A percentile compares a stretch with the other conserved stretches of the same genome.
These are phyloP conservation scores for Phytopythium kandeliae DNA, from an alignment of 352 stramenopile species.

Conservation along the genomic window DNA sequence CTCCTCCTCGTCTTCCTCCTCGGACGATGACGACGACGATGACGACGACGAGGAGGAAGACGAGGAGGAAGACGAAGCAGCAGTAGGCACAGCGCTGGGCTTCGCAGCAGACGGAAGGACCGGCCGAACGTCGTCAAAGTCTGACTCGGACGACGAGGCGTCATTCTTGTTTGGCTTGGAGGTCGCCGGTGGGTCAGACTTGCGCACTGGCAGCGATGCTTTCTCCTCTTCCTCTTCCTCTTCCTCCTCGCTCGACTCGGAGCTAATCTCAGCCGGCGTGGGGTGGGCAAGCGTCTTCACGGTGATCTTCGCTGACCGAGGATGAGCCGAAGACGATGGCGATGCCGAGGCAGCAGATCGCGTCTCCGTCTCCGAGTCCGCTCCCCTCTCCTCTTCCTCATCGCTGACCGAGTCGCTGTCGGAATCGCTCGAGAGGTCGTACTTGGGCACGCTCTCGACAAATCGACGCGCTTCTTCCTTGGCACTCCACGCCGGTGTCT, in stretches of 20 bases:
- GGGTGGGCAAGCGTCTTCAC: neutral
- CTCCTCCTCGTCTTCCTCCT: slow-evolving; percentile 25
- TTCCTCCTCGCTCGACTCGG: slow-evolving; percentile 37
- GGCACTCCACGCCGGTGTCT: slow-evolving; percentile 8
- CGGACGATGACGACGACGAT: slow-evolving; percentile 13
- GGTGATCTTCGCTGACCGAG: neutral
- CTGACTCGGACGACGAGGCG: slow-evolving; percentile 11
- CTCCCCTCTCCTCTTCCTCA: neutral
- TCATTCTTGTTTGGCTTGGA: neutral
- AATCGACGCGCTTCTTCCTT: slow-evolving; percentile 18
- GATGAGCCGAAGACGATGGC: neutral
- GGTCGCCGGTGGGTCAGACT: neutral
- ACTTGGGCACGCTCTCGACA: slow-evolving; percentile 52
- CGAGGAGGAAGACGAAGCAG: neutral
- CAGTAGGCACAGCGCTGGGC: neutral
- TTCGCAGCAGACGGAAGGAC: neutral
- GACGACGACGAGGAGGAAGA: slow-evolving; percentile 9
- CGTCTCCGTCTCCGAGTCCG: too few species aligned
- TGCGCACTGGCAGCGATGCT: neutral
- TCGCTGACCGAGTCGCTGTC: slow-evolving; percentile 11
- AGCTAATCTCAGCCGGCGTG: slow-evolving; percentile 17
- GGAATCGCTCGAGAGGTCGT: slow-evolving; percentile 51
- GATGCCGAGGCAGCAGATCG: neutral
- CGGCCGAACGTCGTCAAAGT: slow-evolving; percentile 13
- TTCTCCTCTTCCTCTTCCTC: slow-evolving; percentile 15